A percentile compares a stretch with the other conserved stretches of the same genome.
Conservation (phyloP, 176 grass and related monocot genomes). For the Rhynchospora tenuis region DNA sequence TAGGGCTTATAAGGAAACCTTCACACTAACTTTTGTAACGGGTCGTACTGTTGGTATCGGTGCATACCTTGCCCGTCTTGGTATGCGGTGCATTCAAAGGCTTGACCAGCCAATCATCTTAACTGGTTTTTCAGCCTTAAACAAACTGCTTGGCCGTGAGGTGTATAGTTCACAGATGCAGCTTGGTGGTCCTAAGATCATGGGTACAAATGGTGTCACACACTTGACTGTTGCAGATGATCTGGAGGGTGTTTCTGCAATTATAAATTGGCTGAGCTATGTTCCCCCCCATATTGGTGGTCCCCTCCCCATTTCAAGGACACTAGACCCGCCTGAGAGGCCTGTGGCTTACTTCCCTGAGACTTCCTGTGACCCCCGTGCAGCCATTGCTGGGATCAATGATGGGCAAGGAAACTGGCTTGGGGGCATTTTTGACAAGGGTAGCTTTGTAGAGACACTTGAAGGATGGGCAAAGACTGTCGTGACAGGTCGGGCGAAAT, state of each 20-base stretch:
- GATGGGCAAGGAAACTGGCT: conserved; percentile 67
- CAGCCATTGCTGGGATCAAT: conserved; percentile 70
- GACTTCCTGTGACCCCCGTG: conserved; percentile 86
- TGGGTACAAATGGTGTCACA: conserved; percentile 97
- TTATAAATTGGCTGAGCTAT: conserved; percentile 98
- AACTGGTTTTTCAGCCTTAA: conserved; percentile 84
- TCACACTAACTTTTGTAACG: conserved; percentile 96
- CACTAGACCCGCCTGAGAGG: conserved; percentile 88
- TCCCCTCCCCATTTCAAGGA: conserved; percentile 75
- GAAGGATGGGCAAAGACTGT: conserved; percentile 99
- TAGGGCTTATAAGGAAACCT: conserved; percentile 89
- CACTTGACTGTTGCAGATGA: conserved; percentile 97
- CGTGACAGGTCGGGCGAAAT: conserved; percentile 86
- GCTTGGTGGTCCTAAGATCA: conserved; percentile 97
- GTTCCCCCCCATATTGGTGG: conserved; percentile 85
- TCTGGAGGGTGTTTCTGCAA: conserved; percentile 92
- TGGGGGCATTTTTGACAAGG: conserved; percentile 90
- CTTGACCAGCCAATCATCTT: conserved; percentile 97
- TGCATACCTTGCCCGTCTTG: conserved; percentile 92
- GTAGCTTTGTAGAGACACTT: conserved; percentile 86
- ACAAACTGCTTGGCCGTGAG: conserved; percentile 94
- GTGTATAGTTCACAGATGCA: conserved; percentile 99
- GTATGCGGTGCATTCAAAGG: conserved; percentile 96
- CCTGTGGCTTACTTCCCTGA: conserved; percentile 70
- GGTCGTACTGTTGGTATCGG: conserved; percentile 93